These are phyloP conservation scores for Circinella minor DNA, from an alignment of 371 early-diverging fungal species.

Conservation along the genomic window DNA sequence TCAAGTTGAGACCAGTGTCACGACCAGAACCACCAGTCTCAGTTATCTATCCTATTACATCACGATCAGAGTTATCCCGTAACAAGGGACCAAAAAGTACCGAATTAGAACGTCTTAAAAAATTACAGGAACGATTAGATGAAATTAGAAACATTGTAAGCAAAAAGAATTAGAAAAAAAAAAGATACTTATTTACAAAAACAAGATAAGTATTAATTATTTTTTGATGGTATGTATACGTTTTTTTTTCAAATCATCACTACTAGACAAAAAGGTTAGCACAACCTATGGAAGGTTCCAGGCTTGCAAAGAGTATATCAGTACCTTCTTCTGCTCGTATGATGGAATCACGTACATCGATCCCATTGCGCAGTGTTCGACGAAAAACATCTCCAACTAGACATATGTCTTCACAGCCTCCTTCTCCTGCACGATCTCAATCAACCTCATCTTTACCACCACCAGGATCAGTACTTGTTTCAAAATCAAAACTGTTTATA, in stretches of 20 bases:
- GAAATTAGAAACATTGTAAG: conserved; percentile 9
- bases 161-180: no score
- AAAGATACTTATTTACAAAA: no score
- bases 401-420: neutral
- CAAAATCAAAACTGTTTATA: neutral
- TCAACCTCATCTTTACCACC: conserved; percentile 2
- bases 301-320: neutral
- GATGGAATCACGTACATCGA: neutral
- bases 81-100: neutral
- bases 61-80: neutral
- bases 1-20: neutral
- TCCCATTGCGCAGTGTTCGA: neutral
- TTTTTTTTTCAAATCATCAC: no score
- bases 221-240: no score
- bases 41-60: neutral
- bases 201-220: no score
- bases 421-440: conserved; percentile 5
- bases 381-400: neutral
- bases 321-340: neutral
- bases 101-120: conserved; percentile 9
- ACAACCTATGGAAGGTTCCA: neutral
- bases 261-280: neutral
- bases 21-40: neutral
- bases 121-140: conserved; percentile 6
- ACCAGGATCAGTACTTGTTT: neutral